Evolutionary conservation across 1,284 basidiomycete genomes (phyloP).

Genomic region (Sanguinoderma infundibulare): DNA sequence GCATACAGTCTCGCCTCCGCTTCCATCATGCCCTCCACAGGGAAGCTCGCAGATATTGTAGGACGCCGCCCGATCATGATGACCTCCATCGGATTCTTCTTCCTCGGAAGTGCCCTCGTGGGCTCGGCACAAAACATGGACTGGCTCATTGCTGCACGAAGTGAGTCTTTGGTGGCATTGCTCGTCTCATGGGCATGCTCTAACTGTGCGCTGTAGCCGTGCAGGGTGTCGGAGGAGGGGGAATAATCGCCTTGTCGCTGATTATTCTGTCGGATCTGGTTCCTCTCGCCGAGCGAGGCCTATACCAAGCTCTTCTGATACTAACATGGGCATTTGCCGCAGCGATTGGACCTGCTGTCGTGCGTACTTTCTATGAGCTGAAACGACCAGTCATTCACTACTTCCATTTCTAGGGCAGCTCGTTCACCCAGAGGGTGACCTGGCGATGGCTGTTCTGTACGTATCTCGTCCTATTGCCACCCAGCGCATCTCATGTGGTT

Average conservation of each 20-base stretch:
- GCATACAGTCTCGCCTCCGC: conserved; percentile 35
- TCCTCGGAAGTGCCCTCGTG: conserved; percentile 34
- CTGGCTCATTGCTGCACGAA: conserved; percentile 4
- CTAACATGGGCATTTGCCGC: conserved; percentile 10
- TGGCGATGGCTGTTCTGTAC: conserved; percentile 33
- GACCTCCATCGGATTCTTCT: conserved; percentile 11
- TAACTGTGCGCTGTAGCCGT: conserved; percentile 45
- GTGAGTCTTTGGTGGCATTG: conserved; percentile 29
- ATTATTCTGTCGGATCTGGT: conserved; percentile 48
- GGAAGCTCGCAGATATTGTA: conserved; percentile 28
- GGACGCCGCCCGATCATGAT: conserved; percentile 21
- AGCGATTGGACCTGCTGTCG: conserved; percentile 1
- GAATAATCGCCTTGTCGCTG: conserved; percentile 42
- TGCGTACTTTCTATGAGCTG: conserved; percentile 19
- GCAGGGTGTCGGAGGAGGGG: conserved; percentile 50
- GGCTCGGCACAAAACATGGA: conserved; percentile 47
- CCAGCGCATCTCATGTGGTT: neutral
- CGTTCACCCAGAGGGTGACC: conserved; percentile 14
- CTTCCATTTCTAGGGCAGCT: conserved; percentile 18
- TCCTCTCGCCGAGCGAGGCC: conserved; percentile 6
- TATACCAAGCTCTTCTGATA: conserved; percentile 3
- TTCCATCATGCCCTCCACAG: conserved; percentile 34
- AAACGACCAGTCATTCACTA: conserved; percentile 7
- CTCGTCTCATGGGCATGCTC: conserved; percentile 42
- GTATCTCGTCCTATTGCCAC: neutral